A percentile compares a stretch with the other conserved stretches of the same genome.
Evolutionary conservation across 169 alveolate species (phyloP).

Genomic region (Cryptosporidium canis): DNA sequence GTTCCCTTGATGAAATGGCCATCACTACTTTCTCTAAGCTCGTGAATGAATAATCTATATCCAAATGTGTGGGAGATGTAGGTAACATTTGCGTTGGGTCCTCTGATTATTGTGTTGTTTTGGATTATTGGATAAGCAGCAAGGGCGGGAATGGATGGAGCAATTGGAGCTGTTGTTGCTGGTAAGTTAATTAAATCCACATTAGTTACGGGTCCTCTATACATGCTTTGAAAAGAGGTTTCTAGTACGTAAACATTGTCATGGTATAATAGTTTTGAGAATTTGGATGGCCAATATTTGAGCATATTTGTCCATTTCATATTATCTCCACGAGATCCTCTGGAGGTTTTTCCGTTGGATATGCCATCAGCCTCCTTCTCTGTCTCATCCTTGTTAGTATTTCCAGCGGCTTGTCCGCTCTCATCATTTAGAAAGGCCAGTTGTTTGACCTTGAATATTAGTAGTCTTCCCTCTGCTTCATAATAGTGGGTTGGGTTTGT

Average conservation of each 20-base stretch:
- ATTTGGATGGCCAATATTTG: slow-evolving; percentile 64
- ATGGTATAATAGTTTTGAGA: slow-evolving; percentile 33
- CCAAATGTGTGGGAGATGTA: slow-evolving; percentile 59
- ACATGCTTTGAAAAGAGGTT: slow-evolving; percentile 18
- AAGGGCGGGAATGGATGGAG: slow-evolving; percentile 72
- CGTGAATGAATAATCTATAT: slow-evolving; percentile 50
- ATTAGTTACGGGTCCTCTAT: slow-evolving; percentile 63
- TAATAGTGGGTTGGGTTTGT: slow-evolving; percentile 62
- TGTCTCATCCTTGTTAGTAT: too few relatives aligned
- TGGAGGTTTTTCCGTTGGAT: neutral
- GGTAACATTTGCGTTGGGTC: slow-evolving; percentile 29
- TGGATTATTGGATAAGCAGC: slow-evolving; percentile 70
- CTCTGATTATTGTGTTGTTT: slow-evolving; percentile 22
- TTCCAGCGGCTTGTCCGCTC: neutral
- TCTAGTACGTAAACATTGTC: slow-evolving; percentile 37
- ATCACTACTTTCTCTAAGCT: slow-evolving; percentile 35
- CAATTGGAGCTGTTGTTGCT: slow-evolving; percentile 67
- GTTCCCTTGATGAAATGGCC: slow-evolving; percentile 23
- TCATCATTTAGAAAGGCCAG: slow-evolving; percentile 12
- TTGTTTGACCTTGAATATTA: slow-evolving; percentile 37
- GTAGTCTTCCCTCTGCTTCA: slow-evolving; percentile 64
- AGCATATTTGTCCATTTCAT: slow-evolving; percentile 27
- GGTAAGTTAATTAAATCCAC: slow-evolving; percentile 60
- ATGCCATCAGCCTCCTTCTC: neutral
- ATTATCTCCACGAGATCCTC: neutral